Evolutionary conservation across 305 asterid species (phyloP).

Genomic region (Fraxinus baroniana): DNA sequence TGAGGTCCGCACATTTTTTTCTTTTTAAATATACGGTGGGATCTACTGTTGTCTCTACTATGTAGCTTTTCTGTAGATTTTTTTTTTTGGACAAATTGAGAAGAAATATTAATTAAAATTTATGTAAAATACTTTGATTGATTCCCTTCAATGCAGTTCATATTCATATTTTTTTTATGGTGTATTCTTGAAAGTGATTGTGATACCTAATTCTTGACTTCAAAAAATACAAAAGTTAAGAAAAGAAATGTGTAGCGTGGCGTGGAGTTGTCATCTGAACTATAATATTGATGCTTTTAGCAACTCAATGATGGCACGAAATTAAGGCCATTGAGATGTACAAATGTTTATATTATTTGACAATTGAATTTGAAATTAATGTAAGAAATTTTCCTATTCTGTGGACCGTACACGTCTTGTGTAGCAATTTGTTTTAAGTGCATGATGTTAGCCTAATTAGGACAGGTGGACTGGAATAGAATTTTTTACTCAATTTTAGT

Average conservation of each 20-base stretch:
- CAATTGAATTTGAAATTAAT: background rate
- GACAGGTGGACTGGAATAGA: background rate
- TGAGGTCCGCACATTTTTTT: too few relatives aligned
- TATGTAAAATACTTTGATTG: too few relatives aligned
- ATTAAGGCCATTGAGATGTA: background rate
- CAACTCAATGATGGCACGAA: background rate
- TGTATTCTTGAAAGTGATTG: conserved; percentile 7
- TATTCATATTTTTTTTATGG: background rate
- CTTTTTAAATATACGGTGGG: too few relatives aligned
- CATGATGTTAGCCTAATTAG: background rate
- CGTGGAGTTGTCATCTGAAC: background rate
- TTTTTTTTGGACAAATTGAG: too few relatives aligned
- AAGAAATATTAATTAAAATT: too few relatives aligned
- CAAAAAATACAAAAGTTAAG: background rate
- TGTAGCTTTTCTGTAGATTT: too few relatives aligned
- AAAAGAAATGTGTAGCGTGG: background rate
- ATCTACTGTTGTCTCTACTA: too few relatives aligned
- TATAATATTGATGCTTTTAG: background rate
- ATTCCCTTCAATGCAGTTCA: conserved; percentile 14
- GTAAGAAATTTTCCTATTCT: background rate
- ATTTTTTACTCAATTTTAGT: background rate
- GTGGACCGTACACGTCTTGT: background rate
- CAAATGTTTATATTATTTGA: background rate
- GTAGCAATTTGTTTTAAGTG: background rate
- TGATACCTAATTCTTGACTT: background rate